Evolutionary conservation across 106 monocot genomes (phyloP).

Genomic region (Ottelia alismoides): DNA sequence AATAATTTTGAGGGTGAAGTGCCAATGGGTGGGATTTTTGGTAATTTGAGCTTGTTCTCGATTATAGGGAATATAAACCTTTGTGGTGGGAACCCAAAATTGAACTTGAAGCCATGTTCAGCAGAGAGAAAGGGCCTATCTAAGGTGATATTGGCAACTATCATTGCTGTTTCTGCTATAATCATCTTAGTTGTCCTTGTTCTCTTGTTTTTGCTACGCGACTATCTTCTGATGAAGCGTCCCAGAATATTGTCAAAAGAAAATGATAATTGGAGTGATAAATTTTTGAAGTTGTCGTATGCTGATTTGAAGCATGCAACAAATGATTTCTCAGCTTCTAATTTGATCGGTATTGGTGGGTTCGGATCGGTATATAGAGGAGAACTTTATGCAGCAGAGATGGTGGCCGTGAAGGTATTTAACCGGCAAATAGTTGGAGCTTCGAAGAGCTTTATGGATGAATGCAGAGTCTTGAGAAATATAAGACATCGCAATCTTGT

Average conservation of each 20-base stretch:
- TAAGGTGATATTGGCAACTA: neutral
- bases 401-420: slow-evolving; percentile 1
- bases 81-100: neutral
- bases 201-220: neutral
- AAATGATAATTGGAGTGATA: too few species aligned
- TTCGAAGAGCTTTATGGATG: neutral
- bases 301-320: neutral
- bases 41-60: neutral
- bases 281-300: neutral
- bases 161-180: neutral
- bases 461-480: neutral
- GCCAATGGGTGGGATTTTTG: neutral
- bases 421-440: neutral
- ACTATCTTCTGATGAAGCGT: neutral
- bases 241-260: neutral
- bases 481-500: neutral
- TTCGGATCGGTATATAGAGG: neutral
- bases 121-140: neutral
- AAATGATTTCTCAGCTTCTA: neutral
- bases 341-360: neutral
- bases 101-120: neutral
- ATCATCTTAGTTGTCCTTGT: neutral
- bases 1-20: slow-evolving; percentile 4
- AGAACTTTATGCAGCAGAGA: neutral
- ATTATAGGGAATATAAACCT: neutral